A percentile compares a stretch with the other conserved stretches of the same genome.
phyloP scores from a whole-genome alignment of 2,329 filamentous ascomycete species.

The Xylaria sp. region DNA sequence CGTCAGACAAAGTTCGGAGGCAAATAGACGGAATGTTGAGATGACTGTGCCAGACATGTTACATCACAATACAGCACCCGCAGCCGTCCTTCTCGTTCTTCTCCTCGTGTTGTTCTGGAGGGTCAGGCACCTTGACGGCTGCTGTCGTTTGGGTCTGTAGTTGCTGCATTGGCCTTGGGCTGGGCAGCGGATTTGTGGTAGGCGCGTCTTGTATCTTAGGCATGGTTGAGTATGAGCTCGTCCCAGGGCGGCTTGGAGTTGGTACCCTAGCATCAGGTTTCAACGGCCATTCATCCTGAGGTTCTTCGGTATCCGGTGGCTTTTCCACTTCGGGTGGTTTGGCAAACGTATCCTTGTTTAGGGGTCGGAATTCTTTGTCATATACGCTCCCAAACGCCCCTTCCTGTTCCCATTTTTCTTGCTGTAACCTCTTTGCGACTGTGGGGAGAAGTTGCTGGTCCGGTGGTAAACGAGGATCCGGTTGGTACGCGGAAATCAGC shows the following conservation, averaged over 20 bases:
- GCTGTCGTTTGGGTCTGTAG: conserved; percentile 60
- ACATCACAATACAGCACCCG: conserved; percentile 82
- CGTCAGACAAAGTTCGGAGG: conserved; percentile 25
- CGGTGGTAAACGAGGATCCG: conserved; percentile 90
- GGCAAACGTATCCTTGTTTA: conserved; percentile 73
- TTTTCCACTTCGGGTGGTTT: conserved; percentile 57
- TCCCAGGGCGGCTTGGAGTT: conserved; percentile 57
- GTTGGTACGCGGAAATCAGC: conserved; percentile 94
- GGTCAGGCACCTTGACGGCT: conserved; percentile 60
- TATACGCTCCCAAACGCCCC: conserved; percentile 87
- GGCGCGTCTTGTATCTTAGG: conserved; percentile 66
- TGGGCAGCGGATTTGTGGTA: conserved; percentile 55
- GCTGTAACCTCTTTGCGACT: conserved; percentile 88
- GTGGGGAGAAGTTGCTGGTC: conserved; percentile 97
- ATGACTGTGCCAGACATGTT: conserved; percentile 48
- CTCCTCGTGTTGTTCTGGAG: conserved; percentile 60
- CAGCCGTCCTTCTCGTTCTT: conserved; percentile 69
- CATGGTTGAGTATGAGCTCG: conserved; percentile 71
- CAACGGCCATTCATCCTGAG: conserved; percentile 69
- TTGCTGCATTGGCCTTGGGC: conserved; percentile 58
- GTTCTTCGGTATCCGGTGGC: conserved; percentile 55
- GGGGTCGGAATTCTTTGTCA: conserved; percentile 85
- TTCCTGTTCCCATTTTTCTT: conserved; percentile 95
- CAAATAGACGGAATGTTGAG: conserved; percentile 26
- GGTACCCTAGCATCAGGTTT: conserved; percentile 63